A percentile compares a stretch with the other conserved stretches of the same genome.
Conservation (phyloP, 2,329 filamentous ascomycete species). For the Sclerotinia trifoliorum region DNA sequence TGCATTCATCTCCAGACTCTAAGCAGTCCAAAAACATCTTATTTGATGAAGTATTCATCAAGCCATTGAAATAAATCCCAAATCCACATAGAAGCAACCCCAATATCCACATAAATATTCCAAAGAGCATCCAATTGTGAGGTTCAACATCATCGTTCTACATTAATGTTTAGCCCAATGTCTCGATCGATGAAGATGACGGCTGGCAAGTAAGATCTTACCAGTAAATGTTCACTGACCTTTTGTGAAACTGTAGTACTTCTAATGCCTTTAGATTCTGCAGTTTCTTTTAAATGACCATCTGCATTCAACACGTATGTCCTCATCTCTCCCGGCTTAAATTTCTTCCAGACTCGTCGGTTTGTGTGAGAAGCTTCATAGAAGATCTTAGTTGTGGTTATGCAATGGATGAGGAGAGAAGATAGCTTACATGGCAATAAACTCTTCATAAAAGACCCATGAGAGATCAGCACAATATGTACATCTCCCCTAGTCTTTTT, state of each 20-base stretch:
- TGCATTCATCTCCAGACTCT: background rate
- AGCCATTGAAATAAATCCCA: background rate
- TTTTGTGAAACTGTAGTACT: background rate
- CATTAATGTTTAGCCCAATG: background rate
- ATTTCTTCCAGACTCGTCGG: background rate
- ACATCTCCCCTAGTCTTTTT: background rate
- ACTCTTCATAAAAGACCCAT: slow-evolving; percentile 11
- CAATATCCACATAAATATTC: background rate
- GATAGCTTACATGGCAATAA: slow-evolving; percentile 2
- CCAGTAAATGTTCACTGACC: background rate
- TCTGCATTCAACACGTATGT: background rate
- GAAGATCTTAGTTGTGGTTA: background rate
- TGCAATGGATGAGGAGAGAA: background rate
- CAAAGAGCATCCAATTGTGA: background rate
- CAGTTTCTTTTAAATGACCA: background rate
- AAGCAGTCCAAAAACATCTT: background rate
- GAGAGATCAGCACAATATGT: slow-evolving; percentile 12
- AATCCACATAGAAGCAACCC: background rate
- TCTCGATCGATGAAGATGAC: background rate
- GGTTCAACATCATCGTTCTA: background rate
- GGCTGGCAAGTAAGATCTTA: background rate
- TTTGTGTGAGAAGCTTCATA: background rate
- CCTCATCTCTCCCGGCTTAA: background rate
- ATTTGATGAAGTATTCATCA: background rate
- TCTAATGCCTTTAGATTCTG: background rate